Base-by-base conservation (phyloP, 768 basidiomycete species). In the Neoboletus subvelutipes region DNA sequence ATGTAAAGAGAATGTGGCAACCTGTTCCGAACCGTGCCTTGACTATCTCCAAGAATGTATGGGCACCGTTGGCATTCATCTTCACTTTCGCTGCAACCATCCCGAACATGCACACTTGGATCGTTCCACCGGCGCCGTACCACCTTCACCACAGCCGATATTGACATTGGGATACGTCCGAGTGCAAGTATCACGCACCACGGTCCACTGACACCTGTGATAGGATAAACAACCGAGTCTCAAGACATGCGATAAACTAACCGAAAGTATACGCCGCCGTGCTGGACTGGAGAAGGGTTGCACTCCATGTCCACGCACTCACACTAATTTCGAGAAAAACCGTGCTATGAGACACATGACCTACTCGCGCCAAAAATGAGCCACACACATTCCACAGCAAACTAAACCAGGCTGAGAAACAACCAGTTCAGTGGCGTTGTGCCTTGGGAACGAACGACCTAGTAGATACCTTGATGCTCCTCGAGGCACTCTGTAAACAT, bases 31-130 rank as follows among this genome's bases (percentile, higher is more conserved):
- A 82, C 12, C 80, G 75, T 0, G 70, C 72, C 55, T 78, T 76
- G 34, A 81, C 80, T 34, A 85, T 82, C 73, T 86, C 82, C 26
- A 83, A 70, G 61, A 82, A 84, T 0, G 83, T 86, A 59, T 80
- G 80, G 0, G 82, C 82, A 17, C 78, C 77, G 33, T 82, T 82
- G 0, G 83, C 83, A 49, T 84, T 84, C 74, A 77, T 77, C 66
- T 85, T 86, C 12, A 84, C 78, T 62, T 83, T 80, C 1, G 80
- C 77, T 31, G 81, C 81, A 5, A 82, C 66, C 73, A 80, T 78
- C 34, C 76, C 78, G 54, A 84, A 84, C 55, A 83, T 75, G 6
- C 75, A 75, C 20, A 84, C 75, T 63, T 83, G 81, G 22, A 81
- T 79, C 0, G 82, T 83, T 37, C 77, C 80, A 3, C 81, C 78